Percentiles rank a stretch among this genome's conserved stretches.
Conservation (phyloP, 2,329 filamentous ascomycete genomes). For the Cryphonectria japonica region DNA sequence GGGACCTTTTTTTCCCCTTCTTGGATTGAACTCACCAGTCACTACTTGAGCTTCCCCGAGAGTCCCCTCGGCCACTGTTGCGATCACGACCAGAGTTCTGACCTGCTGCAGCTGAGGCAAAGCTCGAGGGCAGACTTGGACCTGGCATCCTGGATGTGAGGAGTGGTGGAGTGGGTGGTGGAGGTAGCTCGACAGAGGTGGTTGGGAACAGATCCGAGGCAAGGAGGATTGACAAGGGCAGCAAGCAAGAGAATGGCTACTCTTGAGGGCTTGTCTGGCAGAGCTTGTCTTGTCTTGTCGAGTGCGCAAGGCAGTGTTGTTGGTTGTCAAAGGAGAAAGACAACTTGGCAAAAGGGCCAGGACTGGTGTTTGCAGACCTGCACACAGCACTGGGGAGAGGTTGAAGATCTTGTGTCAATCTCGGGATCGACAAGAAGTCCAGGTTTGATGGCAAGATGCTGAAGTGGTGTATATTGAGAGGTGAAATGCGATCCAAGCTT, state of each 20-base stretch:
- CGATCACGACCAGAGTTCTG: conserved; percentile 67
- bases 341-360: neutral
- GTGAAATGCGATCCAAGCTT: neutral
- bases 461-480: neutral
- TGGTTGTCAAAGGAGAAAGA: neutral
- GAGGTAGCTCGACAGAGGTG: conserved; percentile 5
- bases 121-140: conserved; percentile 75
- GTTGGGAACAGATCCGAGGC: neutral
- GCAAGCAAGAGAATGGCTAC: neutral
- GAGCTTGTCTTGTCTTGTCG: neutral
- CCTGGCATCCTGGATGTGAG: conserved; percentile 58
- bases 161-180: conserved; percentile 6
- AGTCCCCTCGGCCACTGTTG: conserved; percentile 62
- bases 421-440: neutral
- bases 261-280: neutral
- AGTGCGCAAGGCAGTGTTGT: neutral
- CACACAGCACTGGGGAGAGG: neutral
- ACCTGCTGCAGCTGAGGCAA: conserved; percentile 81
- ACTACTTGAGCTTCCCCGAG: conserved; percentile 60
- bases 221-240: neutral
- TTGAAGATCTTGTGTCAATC: neutral
- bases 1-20: neutral
- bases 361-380: neutral
- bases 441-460: neutral
- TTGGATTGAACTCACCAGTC: conserved; percentile 68